A percentile compares a stretch with the other conserved stretches of the same genome.
Conservation (phyloP, 2,329 filamentous ascomycete genomes). For the Sarocladiaceae sp. region DNA sequence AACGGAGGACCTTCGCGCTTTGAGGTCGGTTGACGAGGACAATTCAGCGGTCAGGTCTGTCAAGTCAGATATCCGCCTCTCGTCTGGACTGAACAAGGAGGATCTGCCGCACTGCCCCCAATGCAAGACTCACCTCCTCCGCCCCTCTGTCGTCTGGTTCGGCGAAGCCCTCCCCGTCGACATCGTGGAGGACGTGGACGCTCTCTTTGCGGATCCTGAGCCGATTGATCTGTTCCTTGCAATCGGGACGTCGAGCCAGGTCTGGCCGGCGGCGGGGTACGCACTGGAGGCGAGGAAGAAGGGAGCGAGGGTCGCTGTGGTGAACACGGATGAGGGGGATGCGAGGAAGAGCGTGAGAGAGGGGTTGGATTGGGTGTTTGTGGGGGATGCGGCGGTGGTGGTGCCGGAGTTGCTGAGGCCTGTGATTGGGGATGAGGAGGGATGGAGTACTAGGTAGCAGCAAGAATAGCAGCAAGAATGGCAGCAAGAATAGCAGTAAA, state of each 20-base stretch:
- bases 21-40: not conserved
- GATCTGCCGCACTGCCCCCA: slow-evolving; percentile 3
- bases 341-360: slow-evolving; percentile 11
- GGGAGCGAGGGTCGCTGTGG: slow-evolving; percentile 63
- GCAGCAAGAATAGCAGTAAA: too few species aligned
- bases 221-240: slow-evolving; percentile 65
- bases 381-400: slow-evolving; percentile 12
- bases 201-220: slow-evolving; percentile 45
- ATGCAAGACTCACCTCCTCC: slow-evolving; percentile 39
- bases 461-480: too few species aligned
- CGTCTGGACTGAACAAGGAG: not conserved
- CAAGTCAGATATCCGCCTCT: not conserved
- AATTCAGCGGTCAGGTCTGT: not conserved
- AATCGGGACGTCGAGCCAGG: slow-evolving; percentile 67
- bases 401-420: slow-evolving; percentile 13
- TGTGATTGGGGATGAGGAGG: slow-evolving; percentile 11
- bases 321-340: slow-evolving; percentile 59
- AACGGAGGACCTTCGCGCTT: not conserved
- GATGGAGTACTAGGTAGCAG: too few species aligned
- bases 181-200: slow-evolving; percentile 53
- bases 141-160: slow-evolving; percentile 82
- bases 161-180: slow-evolving; percentile 57
- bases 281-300: slow-evolving; percentile 49
- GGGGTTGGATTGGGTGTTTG: slow-evolving; percentile 14
- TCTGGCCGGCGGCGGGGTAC: slow-evolving; percentile 70